phyloP scores from a whole-genome alignment of 2,329 filamentous ascomycete species.

The Hymenoscyphus linearis region DNA sequence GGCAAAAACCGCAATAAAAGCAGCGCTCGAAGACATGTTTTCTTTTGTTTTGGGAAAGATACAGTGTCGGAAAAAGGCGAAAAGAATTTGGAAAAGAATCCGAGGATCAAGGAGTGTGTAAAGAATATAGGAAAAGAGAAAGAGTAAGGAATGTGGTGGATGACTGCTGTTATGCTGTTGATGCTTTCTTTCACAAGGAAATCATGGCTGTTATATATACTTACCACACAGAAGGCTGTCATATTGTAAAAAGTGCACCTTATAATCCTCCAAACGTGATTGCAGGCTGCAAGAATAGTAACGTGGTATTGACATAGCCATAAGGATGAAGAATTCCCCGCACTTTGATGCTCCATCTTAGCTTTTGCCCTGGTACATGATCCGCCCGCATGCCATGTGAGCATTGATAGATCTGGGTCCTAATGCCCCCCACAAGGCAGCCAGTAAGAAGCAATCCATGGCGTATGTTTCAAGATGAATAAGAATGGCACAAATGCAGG shows the following conservation, averaged over 20 bases:
- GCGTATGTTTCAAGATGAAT: not conserved
- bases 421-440: not conserved
- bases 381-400: not conserved
- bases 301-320: not conserved
- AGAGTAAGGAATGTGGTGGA: conserved; percentile 1
- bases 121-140: not conserved
- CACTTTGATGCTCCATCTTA: not conserved
- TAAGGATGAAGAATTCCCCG: not conserved
- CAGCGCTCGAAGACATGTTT: not conserved
- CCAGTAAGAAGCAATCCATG: not conserved
- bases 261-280: not conserved
- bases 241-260: not conserved
- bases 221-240: not conserved
- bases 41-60: not conserved
- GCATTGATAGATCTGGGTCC: not conserved
- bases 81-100: not conserved
- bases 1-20: not conserved
- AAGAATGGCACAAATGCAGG: not conserved
- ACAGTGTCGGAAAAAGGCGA: not conserved
- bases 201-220: not conserved
- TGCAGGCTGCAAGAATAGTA: conserved; percentile 1
- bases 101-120: not conserved
- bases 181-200: not conserved
- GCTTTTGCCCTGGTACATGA: not conserved
- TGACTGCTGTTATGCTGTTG: not conserved